Base-by-base conservation (phyloP, 331 rosid species). In the Phaseolus coccineus region DNA sequence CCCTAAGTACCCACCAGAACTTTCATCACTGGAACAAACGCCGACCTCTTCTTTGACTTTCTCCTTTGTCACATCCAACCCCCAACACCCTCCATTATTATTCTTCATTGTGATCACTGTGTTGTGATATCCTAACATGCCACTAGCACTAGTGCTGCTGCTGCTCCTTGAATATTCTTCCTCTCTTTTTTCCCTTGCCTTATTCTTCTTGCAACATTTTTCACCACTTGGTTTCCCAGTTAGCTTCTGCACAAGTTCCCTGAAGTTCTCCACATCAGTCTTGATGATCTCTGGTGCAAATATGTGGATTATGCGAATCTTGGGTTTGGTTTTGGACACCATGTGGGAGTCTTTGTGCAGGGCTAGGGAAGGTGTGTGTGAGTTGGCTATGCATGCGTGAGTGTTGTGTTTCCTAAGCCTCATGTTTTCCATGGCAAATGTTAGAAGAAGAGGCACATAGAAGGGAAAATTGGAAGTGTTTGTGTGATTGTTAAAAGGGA, bases 201-300 rank as follows among this genome's bases (percentile, higher is more conserved):
- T 58, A 67, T 58, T 83, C 62, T 57, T 78, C 46, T 57, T 81
- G 82, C 73, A 50, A 40, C 57, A 70, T 28, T 44, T 72, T 3
- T 76, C 82, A 9, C 42, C 80, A 6, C 72, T 33, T 9, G 95
- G 95, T 48, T 94, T 94, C 42, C 98, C 97, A 4, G 97, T 94
- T 79, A 94, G 87, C 46, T 91, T 85, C 77, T 94, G 97, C 35
- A 94, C 98, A 1, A 94, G 80, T 35, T 94, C 95, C 33, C 95
- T 76, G 83, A 94, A 94, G 73, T 92, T 94, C 1, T 89, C 92
- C 0, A 57, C 97, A 79, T 94, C 97, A 7, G 95, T 94, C 76
- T 89, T 88, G 90, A 94, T 94, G 81, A 94, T 88, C 79, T 92
- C 93, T 0, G 97, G 97, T 8, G 97, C 97, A 44, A 89, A 89